Evolutionary conservation across 139 green algal genomes (phyloP), one percentile per base, ranked within the genome.

Genomic region (Auxenochlorella pyrenoidosa): DNA sequence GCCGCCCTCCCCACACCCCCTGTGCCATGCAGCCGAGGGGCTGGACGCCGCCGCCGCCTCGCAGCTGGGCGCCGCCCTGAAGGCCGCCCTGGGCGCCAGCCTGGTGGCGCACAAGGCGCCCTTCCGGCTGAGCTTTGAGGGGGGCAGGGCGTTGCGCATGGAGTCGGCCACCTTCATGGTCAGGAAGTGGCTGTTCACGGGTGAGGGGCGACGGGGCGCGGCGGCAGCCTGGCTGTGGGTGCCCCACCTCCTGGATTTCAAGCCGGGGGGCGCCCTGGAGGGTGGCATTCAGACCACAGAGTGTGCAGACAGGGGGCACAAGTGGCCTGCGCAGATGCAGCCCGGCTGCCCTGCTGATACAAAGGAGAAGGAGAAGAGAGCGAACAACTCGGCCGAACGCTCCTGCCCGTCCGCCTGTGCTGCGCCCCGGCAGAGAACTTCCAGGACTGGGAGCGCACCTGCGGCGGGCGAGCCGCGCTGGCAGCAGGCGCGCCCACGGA

Each of bases 111-210:
- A 66, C 86, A 83, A 77, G 58, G 79, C 86, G n/a, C 89, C 89
- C 40, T 92, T 92, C 86, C 70, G 86, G 30, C 75, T 92, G 75
- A 72, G 84, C 28, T 66, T 73, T 13, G 89, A 90, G 43, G 82
- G 73, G 34, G 81, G 51, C 4, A 38, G 78, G 66, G 87, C 81
- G 22, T 66, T 34, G 41, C 86, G 85, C 59, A 79, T 92, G 26
- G 89, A 92, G 36, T 77, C 86, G 0, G 70, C 76, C 26, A 83
- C 82, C 22, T 78, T 81, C 15, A 65, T 88, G 66, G 34, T 92
- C 22, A 65, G 60, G 28, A 83, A 87, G 32, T 92, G 89, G 89
- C 86, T 92, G 51, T 90, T 92, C 86, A 89, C 86, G 15, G 83
- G 83, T 82, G 83, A 47, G 82, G 12, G 36, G 26, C 3, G 16